A percentile compares a stretch with the other conserved stretches of the same genome.
Evolutionary conservation across 176 grass and related monocot genomes (phyloP).

Genomic region (Urochloa ruziziensis): DNA sequence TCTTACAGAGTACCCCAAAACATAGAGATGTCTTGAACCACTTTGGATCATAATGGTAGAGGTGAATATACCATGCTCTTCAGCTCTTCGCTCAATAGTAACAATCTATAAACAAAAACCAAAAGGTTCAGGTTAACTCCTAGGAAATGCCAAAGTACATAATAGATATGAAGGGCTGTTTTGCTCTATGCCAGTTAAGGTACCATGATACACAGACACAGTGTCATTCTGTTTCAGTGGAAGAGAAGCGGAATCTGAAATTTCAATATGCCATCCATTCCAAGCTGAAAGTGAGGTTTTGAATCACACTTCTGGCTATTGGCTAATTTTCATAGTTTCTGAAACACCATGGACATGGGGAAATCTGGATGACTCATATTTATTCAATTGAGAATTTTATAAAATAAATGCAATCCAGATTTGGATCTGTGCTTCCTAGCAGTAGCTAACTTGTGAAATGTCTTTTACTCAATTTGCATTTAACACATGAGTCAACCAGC

Average conservation of each 20-base stretch:
- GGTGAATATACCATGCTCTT: not conserved
- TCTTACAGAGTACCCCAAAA: not conserved
- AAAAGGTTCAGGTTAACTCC: not conserved
- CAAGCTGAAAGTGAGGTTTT: constrained; percentile 5
- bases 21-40: not conserved
- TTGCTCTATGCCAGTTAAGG: not conserved
- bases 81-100: not conserved
- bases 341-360: not conserved
- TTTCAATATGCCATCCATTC: not conserved
- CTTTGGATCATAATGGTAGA: not conserved
- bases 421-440: not conserved
- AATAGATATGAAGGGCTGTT: not conserved
- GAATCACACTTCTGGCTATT: not conserved
- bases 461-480: not conserved
- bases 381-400: not conserved
- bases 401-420: not conserved
- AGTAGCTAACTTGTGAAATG: not conserved
- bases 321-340: not conserved
- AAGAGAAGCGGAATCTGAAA: not conserved
- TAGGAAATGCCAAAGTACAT: not conserved
- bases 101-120: not conserved
- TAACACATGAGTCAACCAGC: not conserved
- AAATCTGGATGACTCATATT: not conserved
- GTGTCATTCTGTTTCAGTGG: not conserved
- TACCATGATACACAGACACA: not conserved